Base-by-base conservation (phyloP, 176 grass and related monocot species). In the Ensete ventricosum region DNA sequence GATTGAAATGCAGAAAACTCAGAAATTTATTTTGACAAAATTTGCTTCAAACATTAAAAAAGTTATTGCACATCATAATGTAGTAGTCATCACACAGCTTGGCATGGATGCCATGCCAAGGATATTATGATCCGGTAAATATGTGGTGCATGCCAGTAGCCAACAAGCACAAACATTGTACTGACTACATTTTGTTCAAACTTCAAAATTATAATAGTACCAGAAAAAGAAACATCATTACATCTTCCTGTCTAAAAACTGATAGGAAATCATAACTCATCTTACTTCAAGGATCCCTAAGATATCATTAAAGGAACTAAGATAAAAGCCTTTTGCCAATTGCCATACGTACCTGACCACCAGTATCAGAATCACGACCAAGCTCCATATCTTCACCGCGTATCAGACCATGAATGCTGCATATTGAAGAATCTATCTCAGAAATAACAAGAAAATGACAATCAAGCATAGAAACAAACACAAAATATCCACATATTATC, bases 351-450 rank as follows among this genome's bases (percentile, higher is more conserved):
- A 92, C 89, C 85, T 92, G 89, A 52, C 89, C 89, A 81, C 89
- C 89, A 16, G 89, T 92, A 79, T 92, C 85, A 64, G 89, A 92
- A 92, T 92, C 89, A 71, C 89, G 83, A 9, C 89, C 89, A 79
- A 92, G 89, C 83, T 92, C 89, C 89, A 92, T 92, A 73, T 92
- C 85, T 76, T 92, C 89, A 77, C 89, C 85, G 78, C 89, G 85
- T 73, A 92, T 87, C 73, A 92, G 78, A 81, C 89, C 89, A 82
- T 92, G 89, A 81, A 92, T 69, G 62, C 89, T 92, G 83, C 67
- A 77, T 26, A 14, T 66, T 2, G 51, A 69, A 60, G 49, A 76
- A 52, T 57, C 16, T 66, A 9, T 12, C 73, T 79, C 82, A 67
- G 22, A 87, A 22, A 88, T 49, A 49, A 26, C 8, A 82, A 17